Percentiles rank a stretch among this genome's conserved stretches.
These are phyloP conservation scores for Zasmidium citrigriseum DNA, from an alignment of 2,329 filamentous ascomycete genomes.

Conservation along the genomic window DNA sequence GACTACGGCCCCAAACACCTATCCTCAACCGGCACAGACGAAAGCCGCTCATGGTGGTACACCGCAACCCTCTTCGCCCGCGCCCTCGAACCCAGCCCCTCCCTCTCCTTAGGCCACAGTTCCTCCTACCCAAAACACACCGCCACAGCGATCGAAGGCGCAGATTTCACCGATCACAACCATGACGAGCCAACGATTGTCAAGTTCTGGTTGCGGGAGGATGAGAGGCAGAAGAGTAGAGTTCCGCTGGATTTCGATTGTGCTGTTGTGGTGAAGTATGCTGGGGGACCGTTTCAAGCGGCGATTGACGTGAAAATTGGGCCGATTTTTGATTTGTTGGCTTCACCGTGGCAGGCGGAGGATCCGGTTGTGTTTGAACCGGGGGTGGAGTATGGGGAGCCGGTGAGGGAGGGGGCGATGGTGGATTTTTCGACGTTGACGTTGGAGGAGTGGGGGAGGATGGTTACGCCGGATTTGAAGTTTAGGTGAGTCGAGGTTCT, in stretches of 20 bases:
- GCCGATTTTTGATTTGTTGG: slow-evolving; percentile 16
- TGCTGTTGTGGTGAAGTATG: slow-evolving; percentile 12
- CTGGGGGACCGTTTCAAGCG: slow-evolving; percentile 4
- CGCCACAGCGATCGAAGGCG: slow-evolving; percentile 6
- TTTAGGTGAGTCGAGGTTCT: not conserved
- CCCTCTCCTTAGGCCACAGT: slow-evolving; percentile 1
- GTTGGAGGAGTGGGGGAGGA: slow-evolving; percentile 6
- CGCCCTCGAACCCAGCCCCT: not conserved
- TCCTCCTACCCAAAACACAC: slow-evolving; percentile 3
- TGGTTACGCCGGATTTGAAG: slow-evolving; percentile 5
- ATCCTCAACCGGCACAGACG: slow-evolving; percentile 8
- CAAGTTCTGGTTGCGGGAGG: slow-evolving; percentile 14
- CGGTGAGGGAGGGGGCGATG: not conserved
- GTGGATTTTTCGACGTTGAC: slow-evolving; percentile 6
- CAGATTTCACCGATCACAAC: slow-evolving; percentile 5
- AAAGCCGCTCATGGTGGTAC: slow-evolving; percentile 11
- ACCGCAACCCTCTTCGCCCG: slow-evolving; percentile 12
- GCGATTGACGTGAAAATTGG: slow-evolving; percentile 15
- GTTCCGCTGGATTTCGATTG: slow-evolving; percentile 13
- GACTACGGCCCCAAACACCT: slow-evolving; percentile 18
- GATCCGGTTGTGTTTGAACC: slow-evolving; percentile 14
- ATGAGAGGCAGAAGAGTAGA: slow-evolving; percentile 5
- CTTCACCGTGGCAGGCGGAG: slow-evolving; percentile 11
- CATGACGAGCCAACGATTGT: slow-evolving; percentile 4
- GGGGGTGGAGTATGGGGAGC: slow-evolving; percentile 13